Evolutionary conservation across 2,329 filamentous ascomycete species (phyloP).

Genomic region (Blastomyces emzantsi): DNA sequence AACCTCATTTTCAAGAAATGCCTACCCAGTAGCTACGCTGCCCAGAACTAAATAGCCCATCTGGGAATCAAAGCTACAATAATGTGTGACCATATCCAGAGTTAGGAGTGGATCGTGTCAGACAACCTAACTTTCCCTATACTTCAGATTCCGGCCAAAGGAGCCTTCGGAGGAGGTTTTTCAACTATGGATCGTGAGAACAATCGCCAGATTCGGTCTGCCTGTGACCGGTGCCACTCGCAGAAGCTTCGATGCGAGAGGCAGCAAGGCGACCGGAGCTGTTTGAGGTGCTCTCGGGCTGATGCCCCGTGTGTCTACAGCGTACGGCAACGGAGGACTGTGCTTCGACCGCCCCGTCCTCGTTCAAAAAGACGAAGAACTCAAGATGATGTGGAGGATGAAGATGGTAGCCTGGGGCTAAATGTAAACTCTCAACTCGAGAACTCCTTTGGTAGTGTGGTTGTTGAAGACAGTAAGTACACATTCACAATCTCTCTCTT

Average conservation of each 20-base stretch:
- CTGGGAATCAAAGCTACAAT: not conserved
- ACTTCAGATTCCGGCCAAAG: too few relatives aligned
- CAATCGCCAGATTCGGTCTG: not conserved
- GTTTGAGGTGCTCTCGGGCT: not conserved
- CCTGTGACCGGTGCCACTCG: constrained; percentile 1
- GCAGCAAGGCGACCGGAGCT: not conserved
- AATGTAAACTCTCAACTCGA: not conserved
- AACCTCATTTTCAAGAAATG: too few relatives aligned
- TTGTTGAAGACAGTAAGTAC: not conserved
- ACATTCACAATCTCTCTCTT: too few relatives aligned
- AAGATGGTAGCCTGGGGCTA: not conserved
- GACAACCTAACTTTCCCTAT: not conserved
- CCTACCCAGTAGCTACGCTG: not conserved
- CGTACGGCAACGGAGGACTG: not conserved
- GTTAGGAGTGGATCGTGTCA: not conserved
- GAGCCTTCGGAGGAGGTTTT: too few relatives aligned
- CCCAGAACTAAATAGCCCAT: not conserved
- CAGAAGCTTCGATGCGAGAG: constrained; percentile 7
- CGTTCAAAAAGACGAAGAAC: not conserved
- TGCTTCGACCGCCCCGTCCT: not conserved
- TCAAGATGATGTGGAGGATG: not conserved
- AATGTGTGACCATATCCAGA: not conserved
- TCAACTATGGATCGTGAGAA: not conserved
- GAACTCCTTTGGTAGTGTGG: not conserved
- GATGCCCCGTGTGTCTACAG: not conserved